Evolutionary conservation across 2,329 filamentous ascomycete genomes (phyloP), one percentile per base, ranked within the genome.

Genomic region (Xylariaceae sp.): DNA sequence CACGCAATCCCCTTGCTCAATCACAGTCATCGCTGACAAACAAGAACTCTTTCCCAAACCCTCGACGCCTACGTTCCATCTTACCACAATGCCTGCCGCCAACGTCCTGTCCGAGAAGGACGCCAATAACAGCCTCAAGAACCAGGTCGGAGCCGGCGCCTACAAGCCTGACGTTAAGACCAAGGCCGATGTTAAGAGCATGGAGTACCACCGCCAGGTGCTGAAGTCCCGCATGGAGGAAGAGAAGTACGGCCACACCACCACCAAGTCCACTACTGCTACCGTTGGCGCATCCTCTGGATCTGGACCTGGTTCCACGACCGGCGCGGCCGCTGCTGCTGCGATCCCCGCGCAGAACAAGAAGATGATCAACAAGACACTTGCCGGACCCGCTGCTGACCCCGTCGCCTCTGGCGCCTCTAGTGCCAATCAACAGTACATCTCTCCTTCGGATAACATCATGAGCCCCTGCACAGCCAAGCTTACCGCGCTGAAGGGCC

Each of bases 361-460:
- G 64, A 51, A 46, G 40, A 34, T 48, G 3, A 37, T 41, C 62
- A 72, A 67, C 60, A 48, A 45, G 45, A 43, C 57, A 36, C 48
- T 53, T 53, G 34, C 46, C 34, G 46, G 53, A 36, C 51, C 67
- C 64, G 26, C 61, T 66, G 75, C 64, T 67, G 57, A 68, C 65
- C 45, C 56, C 31, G 49, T 29, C 33, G 49, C 60, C 62, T 47
- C 39, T 53, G 53, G 52, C 53, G 21, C 36, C 41, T 40, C 49
- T 58, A 71, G 77, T 65, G 76, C 77, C 48, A 68, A 74, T 41
- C 78, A 80, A 67, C 78, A 82, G 65, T 94, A 93, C 76, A 80
- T 93, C 73, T 93, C 89, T 16, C 91, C 91, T 2, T 93, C 90
- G n/a, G 91, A 96, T 75, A 87, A 86, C 76, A 93, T 96, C 79